Conservation (phyloP, 2,329 filamentous ascomycete genomes). For the Metarhizium robertsii region DNA sequence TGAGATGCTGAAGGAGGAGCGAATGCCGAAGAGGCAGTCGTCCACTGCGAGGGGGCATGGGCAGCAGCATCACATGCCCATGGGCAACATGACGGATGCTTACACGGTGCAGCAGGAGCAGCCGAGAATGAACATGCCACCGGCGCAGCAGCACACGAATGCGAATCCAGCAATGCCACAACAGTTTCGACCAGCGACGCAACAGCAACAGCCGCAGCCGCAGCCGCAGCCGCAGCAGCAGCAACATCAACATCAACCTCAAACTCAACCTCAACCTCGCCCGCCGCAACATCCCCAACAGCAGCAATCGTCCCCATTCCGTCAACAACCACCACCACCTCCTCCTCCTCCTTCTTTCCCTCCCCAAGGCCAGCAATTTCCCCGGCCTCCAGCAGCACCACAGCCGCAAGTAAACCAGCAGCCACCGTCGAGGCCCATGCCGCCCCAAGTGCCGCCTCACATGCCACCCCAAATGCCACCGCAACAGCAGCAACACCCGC, state of each 20-base stretch:
- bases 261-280: not conserved
- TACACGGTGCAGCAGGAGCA: not conserved
- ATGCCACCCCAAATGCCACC: not conserved
- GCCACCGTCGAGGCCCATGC: not conserved
- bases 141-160: not conserved
- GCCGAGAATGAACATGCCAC: not conserved
- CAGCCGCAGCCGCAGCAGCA: not conserved
- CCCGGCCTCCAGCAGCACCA: not conserved
- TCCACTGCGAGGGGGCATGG: not conserved
- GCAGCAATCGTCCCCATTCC: not conserved
- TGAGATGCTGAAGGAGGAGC: conserved; percentile 15
- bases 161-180: not conserved
- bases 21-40: conserved; percentile 4
- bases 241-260: not conserved
- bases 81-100: not conserved
- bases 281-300: no score
- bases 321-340: not conserved
- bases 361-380: not conserved
- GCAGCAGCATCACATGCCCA: not conserved
- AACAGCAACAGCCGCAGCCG: not conserved
- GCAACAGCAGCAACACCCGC: not conserved
- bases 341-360: not conserved
- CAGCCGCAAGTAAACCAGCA: not conserved
- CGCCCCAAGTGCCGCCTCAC: not conserved
- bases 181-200: not conserved